phyloP scores from a whole-genome alignment of 176 grass and related monocot species.

The Carex pumila region DNA sequence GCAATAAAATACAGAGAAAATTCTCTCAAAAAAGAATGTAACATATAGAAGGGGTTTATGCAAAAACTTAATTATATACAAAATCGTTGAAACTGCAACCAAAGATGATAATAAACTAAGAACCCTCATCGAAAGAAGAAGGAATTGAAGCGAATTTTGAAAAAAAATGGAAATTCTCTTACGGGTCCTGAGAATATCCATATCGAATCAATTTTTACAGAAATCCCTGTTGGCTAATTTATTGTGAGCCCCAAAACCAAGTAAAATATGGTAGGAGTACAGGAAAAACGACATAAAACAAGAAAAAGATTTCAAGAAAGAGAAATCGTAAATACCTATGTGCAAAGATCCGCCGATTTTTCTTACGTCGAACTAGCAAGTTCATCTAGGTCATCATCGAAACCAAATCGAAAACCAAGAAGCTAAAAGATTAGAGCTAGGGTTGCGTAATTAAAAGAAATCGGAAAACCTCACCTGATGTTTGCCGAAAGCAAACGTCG shows the following conservation, averaged over 20 bases:
- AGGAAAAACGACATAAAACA: neutral
- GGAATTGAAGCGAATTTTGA: neutral
- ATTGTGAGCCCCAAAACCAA: too few species aligned
- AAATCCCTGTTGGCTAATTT: too few species aligned
- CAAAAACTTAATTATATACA: neutral
- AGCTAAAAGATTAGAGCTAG: neutral
- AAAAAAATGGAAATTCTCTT: neutral
- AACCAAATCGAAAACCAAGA: neutral
- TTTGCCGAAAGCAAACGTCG: neutral
- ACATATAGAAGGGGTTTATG: neutral
- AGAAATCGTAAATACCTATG: neutral
- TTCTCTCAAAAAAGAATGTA: neutral
- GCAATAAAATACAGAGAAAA: neutral
- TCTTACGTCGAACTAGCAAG: neutral
- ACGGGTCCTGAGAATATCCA: neutral
- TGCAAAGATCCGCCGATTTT: neutral
- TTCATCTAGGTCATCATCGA: neutral
- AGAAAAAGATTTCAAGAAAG: neutral
- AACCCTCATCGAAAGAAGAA: neutral
- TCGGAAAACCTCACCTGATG: neutral
- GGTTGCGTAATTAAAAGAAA: neutral
- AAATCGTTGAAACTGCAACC: too few species aligned
- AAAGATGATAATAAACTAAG: neutral
- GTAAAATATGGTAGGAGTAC: too few species aligned
- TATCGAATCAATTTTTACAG: neutral